A percentile compares a stretch with the other conserved stretches of the same genome.
Conservation (phyloP, 2,329 filamentous ascomycete genomes). For the Gyromitra esculenta region DNA sequence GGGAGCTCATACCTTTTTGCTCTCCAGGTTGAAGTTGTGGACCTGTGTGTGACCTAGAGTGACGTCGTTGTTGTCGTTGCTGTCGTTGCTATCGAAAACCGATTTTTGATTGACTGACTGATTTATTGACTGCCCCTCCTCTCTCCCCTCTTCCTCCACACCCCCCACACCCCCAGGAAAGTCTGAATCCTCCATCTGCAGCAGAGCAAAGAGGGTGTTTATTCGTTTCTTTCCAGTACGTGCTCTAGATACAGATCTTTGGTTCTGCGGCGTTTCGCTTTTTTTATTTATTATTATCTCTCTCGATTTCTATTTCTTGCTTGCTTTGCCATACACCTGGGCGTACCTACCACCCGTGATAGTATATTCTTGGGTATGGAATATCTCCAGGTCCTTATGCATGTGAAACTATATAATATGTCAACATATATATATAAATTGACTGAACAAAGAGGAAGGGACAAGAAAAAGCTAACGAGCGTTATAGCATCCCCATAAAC, state of each 20-base stretch:
- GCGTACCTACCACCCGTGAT: background rate
- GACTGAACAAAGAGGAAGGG: background rate
- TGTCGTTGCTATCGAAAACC: background rate
- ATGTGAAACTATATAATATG: too few species aligned
- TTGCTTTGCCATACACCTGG: background rate
- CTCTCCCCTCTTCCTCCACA: slow-evolving; percentile 8
- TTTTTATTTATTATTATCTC: background rate
- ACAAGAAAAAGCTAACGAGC: background rate
- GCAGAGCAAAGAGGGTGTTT: background rate
- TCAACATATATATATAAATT: background rate
- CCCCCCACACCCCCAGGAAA: background rate
- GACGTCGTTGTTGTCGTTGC: slow-evolving; percentile 7
- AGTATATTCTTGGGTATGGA: background rate
- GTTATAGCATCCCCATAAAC: background rate
- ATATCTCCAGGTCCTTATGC: too few species aligned
- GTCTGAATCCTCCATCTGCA: background rate
- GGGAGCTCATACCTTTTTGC: background rate
- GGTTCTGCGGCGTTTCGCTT: background rate
- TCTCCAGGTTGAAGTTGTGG: too few species aligned
- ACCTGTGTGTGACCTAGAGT: background rate
- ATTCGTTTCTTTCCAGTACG: background rate
- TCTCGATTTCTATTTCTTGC: background rate
- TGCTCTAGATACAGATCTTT: background rate
- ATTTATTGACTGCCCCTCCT: background rate
- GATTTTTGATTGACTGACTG: too few species aligned